A percentile compares a stretch with the other conserved stretches of the same genome.
phyloP scores from a whole-genome alignment of 2,329 filamentous ascomycete species.

The Cryphonectria japonica region DNA sequence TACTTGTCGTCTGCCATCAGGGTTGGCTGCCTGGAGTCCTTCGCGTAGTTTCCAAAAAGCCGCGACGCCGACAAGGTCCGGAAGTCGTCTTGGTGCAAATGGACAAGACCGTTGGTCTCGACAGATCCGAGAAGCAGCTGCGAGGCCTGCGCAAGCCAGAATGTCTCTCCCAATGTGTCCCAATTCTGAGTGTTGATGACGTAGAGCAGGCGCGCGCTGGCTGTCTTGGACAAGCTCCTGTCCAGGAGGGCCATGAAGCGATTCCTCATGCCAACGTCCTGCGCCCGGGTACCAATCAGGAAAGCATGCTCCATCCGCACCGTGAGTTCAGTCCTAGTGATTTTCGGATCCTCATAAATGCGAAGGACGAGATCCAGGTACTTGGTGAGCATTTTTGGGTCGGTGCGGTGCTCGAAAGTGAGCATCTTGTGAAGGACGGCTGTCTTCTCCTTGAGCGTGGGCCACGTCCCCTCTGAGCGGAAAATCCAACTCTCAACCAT shows the following conservation, averaged over 20 bases:
- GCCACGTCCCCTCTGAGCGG: slow-evolving; percentile 90
- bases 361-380: slow-evolving; percentile 96
- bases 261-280: slow-evolving; percentile 95
- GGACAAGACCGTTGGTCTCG: slow-evolving; percentile 78
- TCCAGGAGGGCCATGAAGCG: slow-evolving; percentile 97
- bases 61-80: slow-evolving; percentile 74
- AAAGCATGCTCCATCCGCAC: slow-evolving; percentile 98
- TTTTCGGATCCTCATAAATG: slow-evolving; percentile 97
- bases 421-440: slow-evolving; percentile 99
- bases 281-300: slow-evolving; percentile 88
- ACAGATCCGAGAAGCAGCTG: slow-evolving; percentile 90
- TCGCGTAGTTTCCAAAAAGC: slow-evolving; percentile 73
- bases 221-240: slow-evolving; percentile 89
- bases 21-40: slow-evolving; percentile 66
- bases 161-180: slow-evolving; percentile 92
- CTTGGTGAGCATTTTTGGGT: slow-evolving; percentile 84
- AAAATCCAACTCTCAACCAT: slow-evolving; percentile 98
- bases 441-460: slow-evolving; percentile 97
- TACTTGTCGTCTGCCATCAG: slow-evolving; percentile 81
- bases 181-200: slow-evolving; percentile 92
- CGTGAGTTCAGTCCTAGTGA: slow-evolving; percentile 91
- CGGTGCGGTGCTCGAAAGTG: slow-evolving; percentile 83
- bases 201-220: slow-evolving; percentile 85
- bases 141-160: slow-evolving; percentile 95
- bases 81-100: slow-evolving; percentile 84